phyloP scores from a whole-genome alignment of 495 filamentous ascomycete genomes.

The Neohortaea acidophila region DNA sequence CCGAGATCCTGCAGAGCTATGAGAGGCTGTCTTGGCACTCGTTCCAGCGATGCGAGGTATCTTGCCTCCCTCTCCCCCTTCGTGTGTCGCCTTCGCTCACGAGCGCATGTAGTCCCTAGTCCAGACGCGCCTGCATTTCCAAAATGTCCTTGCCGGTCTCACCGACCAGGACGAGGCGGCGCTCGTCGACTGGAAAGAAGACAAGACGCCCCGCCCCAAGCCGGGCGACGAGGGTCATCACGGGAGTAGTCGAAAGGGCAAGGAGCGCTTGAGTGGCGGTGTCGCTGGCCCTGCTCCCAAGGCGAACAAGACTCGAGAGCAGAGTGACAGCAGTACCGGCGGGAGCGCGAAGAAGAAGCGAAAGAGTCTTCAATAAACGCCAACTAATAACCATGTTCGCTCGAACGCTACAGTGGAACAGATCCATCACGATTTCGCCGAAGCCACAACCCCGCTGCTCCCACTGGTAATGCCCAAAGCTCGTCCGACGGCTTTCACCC shows the following conservation, averaged over 20 bases:
- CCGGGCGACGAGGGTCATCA: constrained; percentile 3
- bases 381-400: too few relatives aligned
- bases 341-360: constrained; percentile 1
- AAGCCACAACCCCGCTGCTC: background rate
- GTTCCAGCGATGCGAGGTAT: constrained; percentile 15
- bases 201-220: constrained; percentile 10
- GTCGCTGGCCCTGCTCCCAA: constrained; percentile 1
- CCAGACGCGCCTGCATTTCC: constrained; percentile 17
- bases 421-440: too few relatives aligned
- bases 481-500: constrained; percentile 14
- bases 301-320: background rate
- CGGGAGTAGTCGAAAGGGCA: constrained; percentile 8
- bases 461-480: constrained; percentile 12
- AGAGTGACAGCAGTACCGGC: background rate
- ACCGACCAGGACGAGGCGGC: constrained; percentile 10
- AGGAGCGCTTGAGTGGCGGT: constrained; percentile 8
- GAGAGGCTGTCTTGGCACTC: constrained; percentile 17
- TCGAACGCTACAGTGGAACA: too few relatives aligned
- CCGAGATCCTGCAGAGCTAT: constrained; percentile 16
- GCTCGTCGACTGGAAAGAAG: constrained; percentile 9
- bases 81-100: background rate
- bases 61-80: background rate
- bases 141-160: constrained; percentile 16
- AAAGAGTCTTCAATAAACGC: too few relatives aligned
- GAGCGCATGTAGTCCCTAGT: constrained; percentile 5